Evolutionary conservation across 148 eudicot genomes (phyloP), one percentile per base, ranked within the genome.

Genomic region (Spergularia bocconei): DNA sequence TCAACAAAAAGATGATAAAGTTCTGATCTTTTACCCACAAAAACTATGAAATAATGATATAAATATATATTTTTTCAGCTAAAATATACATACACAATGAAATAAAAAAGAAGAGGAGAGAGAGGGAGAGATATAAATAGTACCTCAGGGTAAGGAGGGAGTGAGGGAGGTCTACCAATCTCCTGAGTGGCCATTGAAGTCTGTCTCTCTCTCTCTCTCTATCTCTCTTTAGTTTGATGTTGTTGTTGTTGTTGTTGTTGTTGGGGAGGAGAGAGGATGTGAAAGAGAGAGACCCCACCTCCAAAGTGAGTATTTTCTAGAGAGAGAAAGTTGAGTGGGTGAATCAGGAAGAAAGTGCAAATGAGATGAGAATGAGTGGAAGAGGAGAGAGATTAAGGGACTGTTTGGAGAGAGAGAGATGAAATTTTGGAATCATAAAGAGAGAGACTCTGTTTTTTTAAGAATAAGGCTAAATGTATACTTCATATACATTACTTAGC

Each of bases 111-210:
- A 39, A 6, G 6, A 11, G 4, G 13, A 39, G 25, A 51, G 15
- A 33, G 21, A 56, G 29, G 17, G 20, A 23, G 33, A 12, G 10
- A 52, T 0, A 20, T 10, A 39, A 11, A 58, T 11, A 16, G 21
- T 81, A 84, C 86, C 86, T 84, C 82, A 69, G 86, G 76, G 69
- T 84, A 84, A 19, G 86, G 81, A 52, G 84, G 84, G 79, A 78
- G 71, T 17, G 74, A 78, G 58, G 64, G 81, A 68, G 74, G 75
- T 51, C 25, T 78, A 72, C 75, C 79, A 56, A 81, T 14, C 52
- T 75, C 73, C 44, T 75, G 56, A 68, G 82, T 68, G 44, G 82
- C 86, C 86, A 84, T 84, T 67, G 84, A 61, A 72, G 76, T 25
- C 48, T 39, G 12, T 29, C 36, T 29, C 3, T 29, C n/a, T n/a